These are phyloP conservation scores for Ceratobasidium sp. DNA, from an alignment of 1,284 basidiomycete genomes.

Conservation along the genomic window DNA sequence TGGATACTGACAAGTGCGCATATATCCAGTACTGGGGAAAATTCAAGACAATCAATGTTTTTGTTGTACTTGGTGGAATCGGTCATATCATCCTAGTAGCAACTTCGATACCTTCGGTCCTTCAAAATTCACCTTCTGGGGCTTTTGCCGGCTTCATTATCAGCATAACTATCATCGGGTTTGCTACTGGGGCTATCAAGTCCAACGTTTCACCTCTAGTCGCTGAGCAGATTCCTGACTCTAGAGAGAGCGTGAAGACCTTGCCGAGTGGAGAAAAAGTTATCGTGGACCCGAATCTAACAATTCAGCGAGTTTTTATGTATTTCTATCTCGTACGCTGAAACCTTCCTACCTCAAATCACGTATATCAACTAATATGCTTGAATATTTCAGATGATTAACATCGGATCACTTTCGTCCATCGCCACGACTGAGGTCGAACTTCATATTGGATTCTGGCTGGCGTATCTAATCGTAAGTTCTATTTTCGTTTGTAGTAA, in stretches of 20 bases:
- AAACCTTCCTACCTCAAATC: background rate
- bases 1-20: background rate
- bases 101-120: slow-evolving; percentile 32
- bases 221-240: slow-evolving; percentile 48
- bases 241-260: slow-evolving; percentile 42
- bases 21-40: slow-evolving; percentile 16
- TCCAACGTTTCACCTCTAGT: slow-evolving; percentile 49
- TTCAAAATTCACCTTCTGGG: slow-evolving; percentile 45
- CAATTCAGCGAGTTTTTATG: slow-evolving; percentile 46
- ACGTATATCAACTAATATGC: background rate
- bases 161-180: slow-evolving; percentile 49
- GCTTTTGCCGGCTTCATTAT: slow-evolving; percentile 53
- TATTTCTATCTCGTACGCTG: slow-evolving; percentile 44
- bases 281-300: slow-evolving; percentile 55
- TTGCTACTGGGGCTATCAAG: slow-evolving; percentile 55
- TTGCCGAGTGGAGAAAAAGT: slow-evolving; percentile 50
- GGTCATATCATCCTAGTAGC: slow-evolving; percentile 16
- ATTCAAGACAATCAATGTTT: slow-evolving; percentile 20
- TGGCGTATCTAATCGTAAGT: slow-evolving; percentile 44
- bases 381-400: slow-evolving; percentile 43
- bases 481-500: background rate
- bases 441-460: slow-evolving; percentile 52
- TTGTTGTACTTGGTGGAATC: slow-evolving; percentile 5
- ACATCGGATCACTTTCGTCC: slow-evolving; percentile 49
- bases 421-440: slow-evolving; percentile 52